Percentiles rank a stretch among this genome's conserved stretches.
Conservation (phyloP, 805 yeast species). For the Ogataea henricii region DNA sequence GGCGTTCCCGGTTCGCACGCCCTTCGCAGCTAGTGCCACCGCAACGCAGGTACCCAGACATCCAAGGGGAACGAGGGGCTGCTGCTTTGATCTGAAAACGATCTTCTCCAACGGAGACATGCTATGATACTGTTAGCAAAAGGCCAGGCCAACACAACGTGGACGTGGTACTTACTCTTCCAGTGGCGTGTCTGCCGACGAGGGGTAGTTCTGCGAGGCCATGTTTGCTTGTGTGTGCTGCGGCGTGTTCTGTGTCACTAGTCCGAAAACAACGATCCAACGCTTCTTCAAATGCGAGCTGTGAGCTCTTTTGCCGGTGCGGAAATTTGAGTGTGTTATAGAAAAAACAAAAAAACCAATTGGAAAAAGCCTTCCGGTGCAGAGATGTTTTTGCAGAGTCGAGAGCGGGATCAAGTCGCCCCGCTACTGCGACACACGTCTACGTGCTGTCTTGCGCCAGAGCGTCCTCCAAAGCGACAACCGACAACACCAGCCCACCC, state of each 20-base stretch:
- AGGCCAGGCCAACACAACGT: background rate
- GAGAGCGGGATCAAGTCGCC: no score
- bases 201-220: slow-evolving; percentile 47
- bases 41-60: slow-evolving; percentile 79
- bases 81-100: slow-evolving; percentile 68
- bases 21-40: slow-evolving; percentile 73
- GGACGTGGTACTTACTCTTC: slow-evolving; percentile 46
- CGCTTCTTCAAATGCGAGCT: no score
- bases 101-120: slow-evolving; percentile 58
- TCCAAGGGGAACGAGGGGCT: slow-evolving; percentile 89
- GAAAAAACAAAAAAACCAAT: background rate
- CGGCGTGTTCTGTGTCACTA: background rate
- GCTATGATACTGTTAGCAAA: slow-evolving; percentile 39
- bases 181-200: slow-evolving; percentile 49
- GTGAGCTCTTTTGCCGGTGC: background rate
- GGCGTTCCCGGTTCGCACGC: slow-evolving; percentile 71
- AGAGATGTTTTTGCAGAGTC: no score
- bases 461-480: no score
- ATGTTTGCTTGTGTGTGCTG: slow-evolving; percentile 15
- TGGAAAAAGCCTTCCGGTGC: no score
- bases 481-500: no score
- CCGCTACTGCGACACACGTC: no score
- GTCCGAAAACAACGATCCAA: no score
- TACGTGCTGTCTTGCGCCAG: no score
- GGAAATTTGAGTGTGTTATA: background rate